Evolutionary conservation across 1,284 basidiomycete genomes (phyloP).

Genomic region (Sporisorium exsertum): DNA sequence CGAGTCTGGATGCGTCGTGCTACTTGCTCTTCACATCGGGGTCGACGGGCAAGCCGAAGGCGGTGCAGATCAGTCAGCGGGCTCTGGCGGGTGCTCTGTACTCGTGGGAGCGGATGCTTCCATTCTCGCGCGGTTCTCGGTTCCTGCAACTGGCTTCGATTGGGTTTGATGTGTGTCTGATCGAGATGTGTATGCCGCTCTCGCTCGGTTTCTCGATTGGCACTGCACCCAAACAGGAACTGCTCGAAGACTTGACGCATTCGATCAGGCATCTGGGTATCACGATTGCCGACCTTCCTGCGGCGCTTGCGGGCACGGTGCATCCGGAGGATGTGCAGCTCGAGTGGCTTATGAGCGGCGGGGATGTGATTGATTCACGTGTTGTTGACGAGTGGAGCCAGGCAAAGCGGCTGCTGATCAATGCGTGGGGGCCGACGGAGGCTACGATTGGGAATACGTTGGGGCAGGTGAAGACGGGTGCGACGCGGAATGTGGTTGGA

Average conservation of each 20-base stretch:
- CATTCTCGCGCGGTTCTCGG: slow-evolving; percentile 48
- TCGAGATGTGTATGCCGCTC: slow-evolving; percentile 67
- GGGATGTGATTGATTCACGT: slow-evolving; percentile 64
- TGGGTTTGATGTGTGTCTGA: slow-evolving; percentile 66
- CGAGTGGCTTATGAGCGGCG: slow-evolving; percentile 68
- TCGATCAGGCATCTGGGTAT: slow-evolving; percentile 59
- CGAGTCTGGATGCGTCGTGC: slow-evolving; percentile 43
- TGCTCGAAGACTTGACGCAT: slow-evolving; percentile 61
- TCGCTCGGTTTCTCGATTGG: slow-evolving; percentile 63
- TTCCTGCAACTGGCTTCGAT: slow-evolving; percentile 66
- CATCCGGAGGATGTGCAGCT: slow-evolving; percentile 57
- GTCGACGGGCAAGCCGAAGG: slow-evolving; percentile 65
- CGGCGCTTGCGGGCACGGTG: slow-evolving; percentile 63
- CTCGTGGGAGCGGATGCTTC: slow-evolving; percentile 65
- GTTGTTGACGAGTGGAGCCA: slow-evolving; percentile 63
- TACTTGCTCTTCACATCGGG: slow-evolving; percentile 67
- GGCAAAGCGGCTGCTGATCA: slow-evolving; percentile 59
- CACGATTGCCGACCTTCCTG: slow-evolving; percentile 65
- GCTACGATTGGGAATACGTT: slow-evolving; percentile 68
- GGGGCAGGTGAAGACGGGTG: slow-evolving; percentile 50
- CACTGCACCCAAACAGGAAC: slow-evolving; percentile 60
- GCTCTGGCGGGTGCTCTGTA: slow-evolving; percentile 62
- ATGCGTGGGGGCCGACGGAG: slow-evolving; percentile 68
- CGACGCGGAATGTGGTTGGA: slow-evolving; percentile 61
- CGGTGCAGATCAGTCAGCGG: slow-evolving; percentile 62